A percentile compares a stretch with the other conserved stretches of the same genome.
Conservation (phyloP, 169 alveolate genomes). For the Eimeria tenella region DNA sequence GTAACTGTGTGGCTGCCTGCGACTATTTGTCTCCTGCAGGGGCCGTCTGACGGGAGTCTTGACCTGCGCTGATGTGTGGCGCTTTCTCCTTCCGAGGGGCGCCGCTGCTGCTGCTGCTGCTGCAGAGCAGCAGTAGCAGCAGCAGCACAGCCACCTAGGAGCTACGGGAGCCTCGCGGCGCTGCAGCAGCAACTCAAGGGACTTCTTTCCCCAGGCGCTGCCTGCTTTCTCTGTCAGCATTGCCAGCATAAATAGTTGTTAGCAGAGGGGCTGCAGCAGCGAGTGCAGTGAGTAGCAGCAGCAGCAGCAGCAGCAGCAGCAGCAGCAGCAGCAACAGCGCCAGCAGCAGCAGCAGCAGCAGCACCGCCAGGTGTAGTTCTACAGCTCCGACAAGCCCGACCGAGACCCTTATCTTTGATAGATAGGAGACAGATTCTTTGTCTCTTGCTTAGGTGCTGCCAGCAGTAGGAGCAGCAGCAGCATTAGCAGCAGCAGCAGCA, state of each 20-base stretch:
- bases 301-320: conserved; percentile 27
- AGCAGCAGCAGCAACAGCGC: not conserved
- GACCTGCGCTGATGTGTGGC: not conserved
- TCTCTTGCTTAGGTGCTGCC: too few species aligned
- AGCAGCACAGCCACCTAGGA: not conserved
- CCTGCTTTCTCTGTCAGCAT: not conserved
- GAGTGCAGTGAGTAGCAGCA: not conserved
- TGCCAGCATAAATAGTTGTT: not conserved
- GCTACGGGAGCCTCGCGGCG: not conserved
- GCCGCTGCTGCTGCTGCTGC: not conserved
- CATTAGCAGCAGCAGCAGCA: not conserved
- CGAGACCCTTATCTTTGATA: too few species aligned
- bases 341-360: not conserved
- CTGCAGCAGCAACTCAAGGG: not conserved
- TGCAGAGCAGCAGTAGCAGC: not conserved
- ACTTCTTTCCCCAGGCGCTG: not conserved
- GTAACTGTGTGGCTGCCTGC: too few species aligned
- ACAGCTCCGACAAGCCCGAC: too few species aligned
- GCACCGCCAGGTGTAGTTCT: not conserved
- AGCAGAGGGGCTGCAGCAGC: too few species aligned
- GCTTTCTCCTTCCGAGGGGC: not conserved
- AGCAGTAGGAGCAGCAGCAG: not conserved
- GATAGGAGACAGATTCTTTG: too few species aligned
- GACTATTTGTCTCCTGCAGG: not conserved
- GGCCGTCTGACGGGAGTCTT: not conserved